phyloP scores from a whole-genome alignment of 306 rosid species.

The Gastrolobium bilobum region DNA sequence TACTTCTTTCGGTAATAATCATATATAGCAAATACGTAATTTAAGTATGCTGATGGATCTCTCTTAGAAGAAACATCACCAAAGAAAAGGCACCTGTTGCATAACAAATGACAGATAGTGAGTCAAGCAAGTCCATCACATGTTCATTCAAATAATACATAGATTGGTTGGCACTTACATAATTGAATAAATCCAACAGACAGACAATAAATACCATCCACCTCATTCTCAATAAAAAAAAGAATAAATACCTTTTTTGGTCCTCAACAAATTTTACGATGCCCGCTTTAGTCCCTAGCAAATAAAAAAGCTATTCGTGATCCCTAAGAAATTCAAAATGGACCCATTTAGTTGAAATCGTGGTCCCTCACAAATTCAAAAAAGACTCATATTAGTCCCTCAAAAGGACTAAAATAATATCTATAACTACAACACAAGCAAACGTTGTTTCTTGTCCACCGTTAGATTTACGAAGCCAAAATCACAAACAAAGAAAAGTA shows the following conservation, averaged over 20 bases:
- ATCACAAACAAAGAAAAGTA: background rate
- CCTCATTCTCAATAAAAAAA: background rate
- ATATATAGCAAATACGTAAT: constrained; percentile 58
- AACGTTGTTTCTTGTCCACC: background rate
- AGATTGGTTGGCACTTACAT: constrained; percentile 8
- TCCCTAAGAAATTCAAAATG: too few relatives aligned
- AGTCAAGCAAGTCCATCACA: constrained; percentile 45
- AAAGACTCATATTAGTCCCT: too few relatives aligned
- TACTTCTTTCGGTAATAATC: constrained; percentile 71
- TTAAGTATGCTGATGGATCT: constrained; percentile 73
- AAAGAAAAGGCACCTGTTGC: constrained; percentile 81
- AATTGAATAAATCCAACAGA: constrained; percentile 23
- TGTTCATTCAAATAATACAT: constrained; percentile 28
- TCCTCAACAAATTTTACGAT: too few relatives aligned
- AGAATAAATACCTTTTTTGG: too few relatives aligned
- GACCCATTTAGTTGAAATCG: too few relatives aligned
- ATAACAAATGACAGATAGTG: constrained; percentile 32
- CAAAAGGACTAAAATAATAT: too few relatives aligned
- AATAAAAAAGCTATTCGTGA: too few relatives aligned
- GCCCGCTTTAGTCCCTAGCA: too few relatives aligned
- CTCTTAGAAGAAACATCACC: constrained; percentile 86
- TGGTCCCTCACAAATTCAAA: too few relatives aligned
- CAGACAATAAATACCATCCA: constrained; percentile 26
- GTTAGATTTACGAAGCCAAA: background rate
- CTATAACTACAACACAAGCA: background rate